Percentiles rank a stretch among this genome's conserved stretches.
Conservation (phyloP, 2,329 filamentous ascomycete species). For the Ceratocystis lukuohia region DNA sequence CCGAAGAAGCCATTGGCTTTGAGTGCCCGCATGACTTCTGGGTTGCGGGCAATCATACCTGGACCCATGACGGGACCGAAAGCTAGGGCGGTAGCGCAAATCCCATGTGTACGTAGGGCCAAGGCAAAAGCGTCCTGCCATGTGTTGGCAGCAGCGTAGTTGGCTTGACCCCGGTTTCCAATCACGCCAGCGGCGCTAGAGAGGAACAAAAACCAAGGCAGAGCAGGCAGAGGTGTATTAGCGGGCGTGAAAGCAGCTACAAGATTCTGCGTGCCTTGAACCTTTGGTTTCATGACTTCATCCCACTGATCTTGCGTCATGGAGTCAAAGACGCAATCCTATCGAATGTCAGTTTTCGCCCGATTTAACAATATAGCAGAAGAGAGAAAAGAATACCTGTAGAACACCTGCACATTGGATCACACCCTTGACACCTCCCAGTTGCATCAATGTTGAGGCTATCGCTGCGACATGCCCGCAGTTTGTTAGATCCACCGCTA, state of each 20-base stretch:
- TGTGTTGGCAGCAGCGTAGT: slow-evolving; percentile 43
- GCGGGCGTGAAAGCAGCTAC: slow-evolving; percentile 24
- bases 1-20: slow-evolving; percentile 41
- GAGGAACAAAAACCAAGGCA: slow-evolving; percentile 19
- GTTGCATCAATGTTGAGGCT: slow-evolving; percentile 21
- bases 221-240: slow-evolving; percentile 28
- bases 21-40: slow-evolving; percentile 34
- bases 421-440: slow-evolving; percentile 25
- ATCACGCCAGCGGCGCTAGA: slow-evolving; percentile 31
- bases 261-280: slow-evolving; percentile 31
- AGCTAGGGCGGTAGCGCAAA: slow-evolving; percentile 37
- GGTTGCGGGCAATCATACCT: slow-evolving; percentile 41
- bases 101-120: slow-evolving; percentile 27
- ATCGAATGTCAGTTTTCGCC: slow-evolving; percentile 6
- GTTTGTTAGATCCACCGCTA: slow-evolving; percentile 34
- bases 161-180: slow-evolving; percentile 44
- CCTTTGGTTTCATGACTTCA: slow-evolving; percentile 27
- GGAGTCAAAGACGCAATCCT: slow-evolving; percentile 26
- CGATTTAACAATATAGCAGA: not conserved
- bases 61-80: slow-evolving; percentile 41
- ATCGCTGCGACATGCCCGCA: slow-evolving; percentile 22
- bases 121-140: slow-evolving; percentile 38
- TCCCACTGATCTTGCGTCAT: slow-evolving; percentile 29
- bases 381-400: slow-evolving; percentile 19
- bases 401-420: slow-evolving; percentile 30